Base-by-base conservation (phyloP, 495 filamentous ascomycete species). In the Aspergillus indologenus region DNA sequence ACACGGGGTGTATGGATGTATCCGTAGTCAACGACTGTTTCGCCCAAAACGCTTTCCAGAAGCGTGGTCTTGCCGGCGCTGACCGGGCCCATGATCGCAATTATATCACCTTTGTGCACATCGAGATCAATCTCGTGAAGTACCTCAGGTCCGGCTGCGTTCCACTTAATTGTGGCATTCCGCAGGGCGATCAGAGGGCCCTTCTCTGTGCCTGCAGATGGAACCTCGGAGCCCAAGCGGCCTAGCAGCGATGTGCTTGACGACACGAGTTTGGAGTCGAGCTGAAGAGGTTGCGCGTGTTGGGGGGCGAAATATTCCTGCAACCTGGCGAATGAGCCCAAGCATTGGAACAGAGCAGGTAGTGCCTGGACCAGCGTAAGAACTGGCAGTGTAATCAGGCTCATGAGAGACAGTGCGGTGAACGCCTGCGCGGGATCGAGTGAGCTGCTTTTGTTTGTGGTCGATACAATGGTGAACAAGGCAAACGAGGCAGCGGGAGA, bases 371-470 rank as follows among this genome's bases (percentile, higher is more conserved):
- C 22, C 15, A 50, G 26, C n/a, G 47, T 24, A 5, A 50, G 21
- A 15, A 50, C 14, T 17, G 47, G 47, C 17, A 24, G 17, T 24
- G 47, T 50, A 26, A 50, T 22, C 12, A 50, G 23, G 21, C 21
- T 24, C 6, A 50, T 24, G 20, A 50, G 24, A 17, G 47, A 50
- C 21, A 50, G 21, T 14, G 47, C 26, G 20, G 47, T 50, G 26
- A 50, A 50, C n/a, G 47, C 47, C 47, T 50, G 47, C 21, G 47
- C n/a, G 14, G 47, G 26, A 29, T 29, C 9, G 26, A 29, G 26
- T 9, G 26, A 29, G 9, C 26, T 29, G 26, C 26, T 9, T 9
- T 9, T 9, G 26, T 9, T 29, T 29, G 26, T 9, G 9, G 26
- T 9, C 4, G 26, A 29, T 3, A 29, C 4, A 29, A 29, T 9